Evolutionary conservation across 768 basidiomycete species (phyloP).

Genomic region (Leccinum uliginosum): DNA sequence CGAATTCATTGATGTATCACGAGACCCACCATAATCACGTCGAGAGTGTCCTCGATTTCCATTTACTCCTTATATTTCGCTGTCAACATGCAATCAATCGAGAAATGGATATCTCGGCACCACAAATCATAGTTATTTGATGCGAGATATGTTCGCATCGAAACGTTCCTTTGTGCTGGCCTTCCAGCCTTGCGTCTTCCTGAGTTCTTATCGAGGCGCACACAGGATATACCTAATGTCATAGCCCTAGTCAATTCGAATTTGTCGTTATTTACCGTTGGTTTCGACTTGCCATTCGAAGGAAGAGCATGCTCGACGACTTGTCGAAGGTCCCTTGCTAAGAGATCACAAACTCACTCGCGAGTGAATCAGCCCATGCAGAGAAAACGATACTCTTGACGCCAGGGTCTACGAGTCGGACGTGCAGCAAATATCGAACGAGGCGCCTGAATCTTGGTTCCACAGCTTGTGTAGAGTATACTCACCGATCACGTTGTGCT

Average conservation of each 20-base stretch:
- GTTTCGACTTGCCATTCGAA: slow-evolving; percentile 46
- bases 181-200: slow-evolving; percentile 40
- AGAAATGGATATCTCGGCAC: no score
- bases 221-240: slow-evolving; percentile 51
- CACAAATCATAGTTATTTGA: no score
- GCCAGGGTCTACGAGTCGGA: slow-evolving; percentile 61
- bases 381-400: slow-evolving; percentile 86
- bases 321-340: slow-evolving; percentile 23
- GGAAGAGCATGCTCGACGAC: slow-evolving; percentile 72
- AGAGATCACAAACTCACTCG: slow-evolving; percentile 46
- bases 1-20: no score
- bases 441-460: slow-evolving; percentile 70
- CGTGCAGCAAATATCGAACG: slow-evolving; percentile 69
- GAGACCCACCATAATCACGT: no score
- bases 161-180: no score
- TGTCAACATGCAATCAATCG: no score
- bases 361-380: slow-evolving; percentile 84
- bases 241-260: background rate
- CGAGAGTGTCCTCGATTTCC: no score
- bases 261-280: background rate
- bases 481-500: slow-evolving; percentile 61
- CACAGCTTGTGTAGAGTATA: slow-evolving; percentile 42
- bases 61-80: no score
- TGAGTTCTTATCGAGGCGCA: slow-evolving; percentile 68
- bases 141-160: no score